These are phyloP conservation scores for Hypoxylon fragiforme DNA, from an alignment of 495 filamentous ascomycete species.

Conservation along the genomic window DNA sequence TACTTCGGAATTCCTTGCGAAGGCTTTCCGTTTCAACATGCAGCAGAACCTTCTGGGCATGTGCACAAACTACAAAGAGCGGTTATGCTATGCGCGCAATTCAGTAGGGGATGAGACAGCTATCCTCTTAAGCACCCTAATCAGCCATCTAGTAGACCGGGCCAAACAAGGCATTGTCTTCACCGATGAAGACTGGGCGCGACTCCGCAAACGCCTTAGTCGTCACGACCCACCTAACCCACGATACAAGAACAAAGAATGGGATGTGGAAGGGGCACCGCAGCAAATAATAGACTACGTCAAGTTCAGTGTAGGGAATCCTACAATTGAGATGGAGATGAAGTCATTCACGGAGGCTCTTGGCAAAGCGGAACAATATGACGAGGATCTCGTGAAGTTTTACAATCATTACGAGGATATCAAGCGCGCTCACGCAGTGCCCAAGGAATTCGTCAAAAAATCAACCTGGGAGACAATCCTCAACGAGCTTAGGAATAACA, in stretches of 20 bases:
- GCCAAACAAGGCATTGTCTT: slow-evolving; percentile 78
- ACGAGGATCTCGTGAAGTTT: slow-evolving; percentile 32
- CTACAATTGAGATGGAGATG: slow-evolving; percentile 55
- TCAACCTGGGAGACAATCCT: slow-evolving; percentile 35
- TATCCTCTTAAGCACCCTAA: slow-evolving; percentile 65
- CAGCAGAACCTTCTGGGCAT: slow-evolving; percentile 67
- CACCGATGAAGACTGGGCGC: slow-evolving; percentile 57
- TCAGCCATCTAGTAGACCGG: slow-evolving; percentile 80
- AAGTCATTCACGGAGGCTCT: slow-evolving; percentile 41
- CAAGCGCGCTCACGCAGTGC: slow-evolving; percentile 11
- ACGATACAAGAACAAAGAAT: slow-evolving; percentile 41
- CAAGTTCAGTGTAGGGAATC: slow-evolving; percentile 62
- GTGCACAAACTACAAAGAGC: slow-evolving; percentile 76
- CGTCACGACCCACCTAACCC: slow-evolving; percentile 44
- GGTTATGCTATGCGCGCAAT: slow-evolving; percentile 63
- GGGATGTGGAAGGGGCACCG: slow-evolving; percentile 42
- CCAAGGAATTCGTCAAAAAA: slow-evolving; percentile 30
- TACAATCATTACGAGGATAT: slow-evolving; percentile 30
- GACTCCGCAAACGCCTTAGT: slow-evolving; percentile 49
- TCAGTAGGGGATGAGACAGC: slow-evolving; percentile 58
- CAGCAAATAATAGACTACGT: slow-evolving; percentile 74
- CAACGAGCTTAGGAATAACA: slow-evolving; percentile 39
- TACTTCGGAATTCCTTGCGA: slow-evolving; percentile 52
- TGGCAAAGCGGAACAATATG: slow-evolving; percentile 22
- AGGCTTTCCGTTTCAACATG: slow-evolving; percentile 67